A percentile compares a stretch with the other conserved stretches of the same genome.
Evolutionary conservation across 2,329 filamentous ascomycete genomes (phyloP).

Genomic region (Trichothecium sympodiale): DNA sequence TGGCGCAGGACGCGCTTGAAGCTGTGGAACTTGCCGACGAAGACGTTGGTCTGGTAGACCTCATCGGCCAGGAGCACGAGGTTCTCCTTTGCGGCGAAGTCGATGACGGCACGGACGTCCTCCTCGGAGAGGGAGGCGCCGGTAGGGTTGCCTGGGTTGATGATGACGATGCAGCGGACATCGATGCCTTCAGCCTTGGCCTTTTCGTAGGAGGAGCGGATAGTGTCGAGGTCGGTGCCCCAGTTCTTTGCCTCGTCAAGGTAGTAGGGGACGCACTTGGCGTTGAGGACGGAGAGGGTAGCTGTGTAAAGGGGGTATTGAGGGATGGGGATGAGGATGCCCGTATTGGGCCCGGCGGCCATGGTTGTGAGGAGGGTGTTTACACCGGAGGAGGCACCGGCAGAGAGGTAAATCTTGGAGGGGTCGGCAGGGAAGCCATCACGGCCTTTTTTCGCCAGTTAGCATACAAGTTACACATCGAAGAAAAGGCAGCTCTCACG

Average conservation of each 20-base stretch:
- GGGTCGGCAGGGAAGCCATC: constrained; percentile 81
- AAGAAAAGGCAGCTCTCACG: constrained; percentile 35
- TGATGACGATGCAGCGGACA: constrained; percentile 87
- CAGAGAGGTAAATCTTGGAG: constrained; percentile 78
- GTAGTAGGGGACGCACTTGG: constrained; percentile 83
- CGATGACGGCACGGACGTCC: constrained; percentile 75
- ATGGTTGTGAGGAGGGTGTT: constrained; percentile 89
- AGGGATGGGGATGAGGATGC: constrained; percentile 87
- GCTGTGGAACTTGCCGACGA: constrained; percentile 84
- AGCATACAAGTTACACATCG: constrained; percentile 5
- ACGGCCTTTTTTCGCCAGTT: constrained; percentile 39
- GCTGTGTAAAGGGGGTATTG: constrained; percentile 98
- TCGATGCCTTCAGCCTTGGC: constrained; percentile 70
- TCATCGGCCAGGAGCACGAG: constrained; percentile 91
- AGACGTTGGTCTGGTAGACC: constrained; percentile 99
- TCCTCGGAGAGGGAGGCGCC: constrained; percentile 71
- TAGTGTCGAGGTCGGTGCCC: constrained; percentile 76
- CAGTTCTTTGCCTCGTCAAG: constrained; percentile 78
- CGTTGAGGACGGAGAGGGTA: constrained; percentile 74
- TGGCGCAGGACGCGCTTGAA: constrained; percentile 85
- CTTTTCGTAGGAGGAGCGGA: constrained; percentile 61
- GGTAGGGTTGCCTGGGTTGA: constrained; percentile 97
- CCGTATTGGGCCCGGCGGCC: constrained; percentile 64
- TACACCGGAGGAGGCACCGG: constrained; percentile 85
- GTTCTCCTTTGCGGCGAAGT: constrained; percentile 74